Conservation (phyloP, 208 protist genomes). For the Phytomonas serpens region DNA sequence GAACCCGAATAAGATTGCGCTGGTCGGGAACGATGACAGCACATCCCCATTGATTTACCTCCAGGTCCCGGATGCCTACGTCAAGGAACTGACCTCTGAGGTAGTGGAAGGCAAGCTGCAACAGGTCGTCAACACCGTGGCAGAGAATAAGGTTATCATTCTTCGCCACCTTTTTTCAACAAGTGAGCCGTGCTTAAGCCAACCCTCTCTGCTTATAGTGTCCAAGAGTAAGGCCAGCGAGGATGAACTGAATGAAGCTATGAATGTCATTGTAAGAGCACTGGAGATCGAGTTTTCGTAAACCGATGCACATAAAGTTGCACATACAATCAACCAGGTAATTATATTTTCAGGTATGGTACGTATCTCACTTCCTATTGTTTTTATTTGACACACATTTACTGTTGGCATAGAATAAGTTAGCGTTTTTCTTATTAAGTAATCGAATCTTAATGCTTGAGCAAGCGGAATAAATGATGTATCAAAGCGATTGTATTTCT, state of each 20-base stretch:
- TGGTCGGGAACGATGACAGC: slow-evolving; percentile 49
- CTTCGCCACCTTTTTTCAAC: slow-evolving; percentile 55
- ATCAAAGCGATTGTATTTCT: too few species aligned
- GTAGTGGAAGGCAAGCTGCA: slow-evolving; percentile 55
- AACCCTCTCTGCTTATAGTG: slow-evolving; percentile 55
- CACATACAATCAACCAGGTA: slow-evolving; percentile 9
- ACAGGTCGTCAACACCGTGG: slow-evolving; percentile 37
- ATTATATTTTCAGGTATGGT: slow-evolving; percentile 5
- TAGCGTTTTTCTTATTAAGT: too few species aligned
- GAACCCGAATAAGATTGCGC: slow-evolving; percentile 44
- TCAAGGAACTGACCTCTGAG: slow-evolving; percentile 10
- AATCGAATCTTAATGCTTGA: too few species aligned
- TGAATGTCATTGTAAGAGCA: slow-evolving; percentile 34
- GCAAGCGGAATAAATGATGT: too few species aligned
- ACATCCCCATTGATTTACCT: slow-evolving; percentile 66
- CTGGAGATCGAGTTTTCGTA: slow-evolving; percentile 53
- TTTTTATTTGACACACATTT: too few species aligned
- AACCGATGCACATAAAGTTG: slow-evolving; percentile 8
- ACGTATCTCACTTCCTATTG: too few species aligned
- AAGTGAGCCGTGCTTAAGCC: slow-evolving; percentile 47
- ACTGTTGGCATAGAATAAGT: too few species aligned
- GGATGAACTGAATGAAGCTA: slow-evolving; percentile 37
- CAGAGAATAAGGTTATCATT: slow-evolving; percentile 49
- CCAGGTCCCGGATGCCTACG: slow-evolving; percentile 30
- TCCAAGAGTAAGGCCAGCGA: slow-evolving; percentile 47